These are phyloP conservation scores for Penicillium brevicompactum DNA, from an alignment of 2,329 filamentous ascomycete genomes.

Conservation along the genomic window DNA sequence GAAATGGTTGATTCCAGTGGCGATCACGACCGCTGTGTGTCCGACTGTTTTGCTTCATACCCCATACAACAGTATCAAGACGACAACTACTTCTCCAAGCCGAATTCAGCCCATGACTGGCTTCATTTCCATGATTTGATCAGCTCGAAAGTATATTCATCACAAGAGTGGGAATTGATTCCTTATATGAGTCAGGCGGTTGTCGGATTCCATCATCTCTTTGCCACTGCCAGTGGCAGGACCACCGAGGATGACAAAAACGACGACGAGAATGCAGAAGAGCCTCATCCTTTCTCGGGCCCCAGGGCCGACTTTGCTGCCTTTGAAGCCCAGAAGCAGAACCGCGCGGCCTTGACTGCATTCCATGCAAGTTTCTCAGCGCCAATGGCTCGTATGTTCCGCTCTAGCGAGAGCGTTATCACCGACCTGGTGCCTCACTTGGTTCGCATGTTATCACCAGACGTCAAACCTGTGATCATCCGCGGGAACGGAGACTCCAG, in stretches of 20 bases:
- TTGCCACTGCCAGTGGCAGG: conserved; percentile 69
- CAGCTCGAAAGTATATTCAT: conserved; percentile 74
- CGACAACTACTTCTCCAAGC: conserved; percentile 87
- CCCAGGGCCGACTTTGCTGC: conserved; percentile 80
- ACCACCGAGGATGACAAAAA: conserved; percentile 49
- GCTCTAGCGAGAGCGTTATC: conserved; percentile 74
- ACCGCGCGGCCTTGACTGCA: conserved; percentile 70
- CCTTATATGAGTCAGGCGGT: conserved; percentile 85
- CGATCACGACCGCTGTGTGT: conserved; percentile 63
- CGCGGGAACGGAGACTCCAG: conserved; percentile 66
- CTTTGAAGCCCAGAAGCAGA: conserved; percentile 77
- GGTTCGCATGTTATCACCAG: conserved; percentile 79
- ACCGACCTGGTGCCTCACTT: conserved; percentile 85
- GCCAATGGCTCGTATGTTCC: conserved; percentile 73
- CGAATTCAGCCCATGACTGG: conserved; percentile 87
- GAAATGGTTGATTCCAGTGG: conserved; percentile 66
- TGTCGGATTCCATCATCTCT: conserved; percentile 87
- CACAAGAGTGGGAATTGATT: conserved; percentile 88
- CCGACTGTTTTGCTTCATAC: conserved; percentile 81
- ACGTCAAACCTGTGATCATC: conserved; percentile 88
- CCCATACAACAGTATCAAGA: conserved; percentile 89
- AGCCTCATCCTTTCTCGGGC: conserved; percentile 74
- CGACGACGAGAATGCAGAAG: conserved; percentile 49
- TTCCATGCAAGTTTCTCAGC: conserved; percentile 74
- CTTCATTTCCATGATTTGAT: conserved; percentile 88